Evolutionary conservation across 208 protist genomes (phyloP), one percentile per base, ranked within the genome.

Genomic region (Leishmania tarentolae): DNA sequence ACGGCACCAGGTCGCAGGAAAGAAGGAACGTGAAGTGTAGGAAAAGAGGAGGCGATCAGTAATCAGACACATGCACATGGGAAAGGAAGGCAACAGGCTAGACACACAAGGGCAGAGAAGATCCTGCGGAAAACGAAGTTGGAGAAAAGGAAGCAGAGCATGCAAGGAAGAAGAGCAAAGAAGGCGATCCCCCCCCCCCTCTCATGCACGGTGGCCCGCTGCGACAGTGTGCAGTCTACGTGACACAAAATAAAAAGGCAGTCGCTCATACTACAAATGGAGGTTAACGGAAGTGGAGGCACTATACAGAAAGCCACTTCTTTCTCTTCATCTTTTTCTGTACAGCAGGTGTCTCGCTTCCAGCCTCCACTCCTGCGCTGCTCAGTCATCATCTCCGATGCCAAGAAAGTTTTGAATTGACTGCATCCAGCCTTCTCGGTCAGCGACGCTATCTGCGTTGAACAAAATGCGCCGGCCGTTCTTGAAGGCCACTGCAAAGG

Each of bases 401-500:
- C 92, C 92, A 66, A 95, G 87, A 15, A 90, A 91, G 57, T 89
- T 88, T 68, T 95, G 92, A 63, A 95, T 95, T 50, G 91, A 90
- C 0, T 80, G 80, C 90, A 95, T 95, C 92, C 92, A 95, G n/a
- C 69, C 83, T 71, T 89, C 86, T 17, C 92, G 86, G 76, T 93
- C 87, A 15, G 82, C 80, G 69, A 90, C 84, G 63, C 84, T 83
- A 52, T 81, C 82, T 13, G 89, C 90, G 77, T 93, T 86, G 35
- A 95, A 93, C 19, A 89, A 83, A n/a, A 95, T 85, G 7, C 92
- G 87, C 57, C 91, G 91, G 2, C 92, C 91, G 8, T 86, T 91
- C 61, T 92, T 95, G 77, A 93, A 95, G 42, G 89, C 91, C n/a
- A 95, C 89, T 0, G 92, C 92, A 46, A 95, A 95, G 4, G 92